Conservation (phyloP, 257 asterid species). For the Mitragyna speciosa region DNA sequence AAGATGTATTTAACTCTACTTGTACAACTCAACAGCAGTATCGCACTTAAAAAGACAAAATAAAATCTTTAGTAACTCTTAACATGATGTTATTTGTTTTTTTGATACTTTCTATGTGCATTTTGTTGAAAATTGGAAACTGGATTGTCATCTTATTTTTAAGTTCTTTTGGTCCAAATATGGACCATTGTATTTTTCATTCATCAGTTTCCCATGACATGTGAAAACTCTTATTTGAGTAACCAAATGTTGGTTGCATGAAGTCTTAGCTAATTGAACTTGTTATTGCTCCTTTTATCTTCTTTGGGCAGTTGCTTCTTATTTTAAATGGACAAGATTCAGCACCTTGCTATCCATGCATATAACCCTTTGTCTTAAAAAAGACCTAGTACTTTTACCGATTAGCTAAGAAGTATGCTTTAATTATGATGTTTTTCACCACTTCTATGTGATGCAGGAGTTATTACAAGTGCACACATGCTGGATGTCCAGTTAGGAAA, state of each 20-base stretch:
- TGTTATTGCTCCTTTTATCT: not conserved
- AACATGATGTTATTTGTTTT: not conserved
- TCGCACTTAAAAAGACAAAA: not conserved
- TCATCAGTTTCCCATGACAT: not conserved
- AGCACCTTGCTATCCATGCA: not conserved
- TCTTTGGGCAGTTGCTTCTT: not conserved
- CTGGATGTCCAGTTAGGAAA: constrained; percentile 92
- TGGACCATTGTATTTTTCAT: not conserved
- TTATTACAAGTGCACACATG: constrained; percentile 88
- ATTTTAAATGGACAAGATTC: not conserved
- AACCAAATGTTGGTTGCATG: not conserved
- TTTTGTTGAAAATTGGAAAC: not conserved
- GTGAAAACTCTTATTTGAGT: not conserved
- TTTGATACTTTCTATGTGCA: not conserved
- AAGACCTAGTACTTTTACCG: not conserved
- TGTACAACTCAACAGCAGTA: not conserved
- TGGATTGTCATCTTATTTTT: not conserved
- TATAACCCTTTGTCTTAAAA: not conserved
- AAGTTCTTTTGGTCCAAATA: not conserved
- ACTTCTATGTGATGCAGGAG: constrained; percentile 58
- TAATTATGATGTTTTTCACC: not conserved
- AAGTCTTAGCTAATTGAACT: not conserved
- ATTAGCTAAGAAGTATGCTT: not conserved
- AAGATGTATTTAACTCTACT: too few relatives aligned
- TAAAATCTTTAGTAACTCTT: too few relatives aligned